Evolutionary conservation across 768 basidiomycete genomes (phyloP), one percentile per base, ranked within the genome.

Genomic region (Tricholoma sp.): DNA sequence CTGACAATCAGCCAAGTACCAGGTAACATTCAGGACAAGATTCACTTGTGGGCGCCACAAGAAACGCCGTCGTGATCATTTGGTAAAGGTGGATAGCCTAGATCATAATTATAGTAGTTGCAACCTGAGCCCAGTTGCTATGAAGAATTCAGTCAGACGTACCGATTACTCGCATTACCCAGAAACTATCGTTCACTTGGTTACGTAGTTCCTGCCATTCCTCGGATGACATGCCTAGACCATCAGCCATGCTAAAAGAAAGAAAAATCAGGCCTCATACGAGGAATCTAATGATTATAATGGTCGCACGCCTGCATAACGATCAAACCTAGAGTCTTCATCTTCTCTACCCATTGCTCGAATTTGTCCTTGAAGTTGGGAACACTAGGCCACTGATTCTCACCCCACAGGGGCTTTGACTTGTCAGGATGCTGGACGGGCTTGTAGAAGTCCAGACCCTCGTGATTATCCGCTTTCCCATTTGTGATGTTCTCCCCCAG

Each of bases 111-210:
- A 27, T 27, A 3, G 24, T 27, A 27, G 24, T 27, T 27, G 2
- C 3, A 27, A 27, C 5, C 3, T 5, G 24, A 24, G 22, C 6
- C 5, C 22, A 5, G 14, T 5, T 19, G 53, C 39, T 47, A 14
- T 24, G 50, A 34, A 57, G 12, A 34, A 19, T 51, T 43, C 14
- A 34, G 18, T 50, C 21, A 7, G 24, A 56, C 67, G 18, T 9
- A 88, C 89, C 92, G 56, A 96, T 90, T 4, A 88, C 75, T 4
- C 94, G 81, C 87, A 94, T 85, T 5, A 85, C 82, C 94, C 94
- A 96, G 66, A 96, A 97, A 61, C 85, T 86, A 61, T 95, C 85
- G 57, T 91, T 83, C 0, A 95, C 86, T 67, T 87, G 80, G 22
- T 68, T 66, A n/a, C 81, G 79, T 49, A 96, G 75, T 0, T 81